phyloP scores from a whole-genome alignment of 345 rosid species.

The Gossypium anomalum region DNA sequence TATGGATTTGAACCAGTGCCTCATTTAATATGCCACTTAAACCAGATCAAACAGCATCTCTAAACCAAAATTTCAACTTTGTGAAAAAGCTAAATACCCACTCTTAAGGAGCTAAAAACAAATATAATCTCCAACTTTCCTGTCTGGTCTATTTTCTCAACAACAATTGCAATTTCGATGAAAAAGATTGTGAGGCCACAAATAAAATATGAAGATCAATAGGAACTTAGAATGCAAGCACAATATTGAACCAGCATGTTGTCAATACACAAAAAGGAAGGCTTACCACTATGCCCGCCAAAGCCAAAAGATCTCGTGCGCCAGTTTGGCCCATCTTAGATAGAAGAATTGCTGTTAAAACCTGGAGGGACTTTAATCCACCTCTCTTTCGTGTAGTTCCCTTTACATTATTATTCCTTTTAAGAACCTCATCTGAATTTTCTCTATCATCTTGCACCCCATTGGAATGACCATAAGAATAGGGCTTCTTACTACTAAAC shows the following conservation, averaged over 20 bases:
- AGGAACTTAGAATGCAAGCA: not conserved
- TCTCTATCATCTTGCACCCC: slow-evolving; percentile 45
- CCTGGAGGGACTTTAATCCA: slow-evolving; percentile 74
- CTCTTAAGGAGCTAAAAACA: not conserved
- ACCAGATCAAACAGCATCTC: not conserved
- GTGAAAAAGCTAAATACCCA: not conserved
- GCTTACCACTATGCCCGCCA: slow-evolving; percentile 76
- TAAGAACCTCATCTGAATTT: slow-evolving; percentile 29
- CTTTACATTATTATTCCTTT: slow-evolving; percentile 33
- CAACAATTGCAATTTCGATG: not conserved
- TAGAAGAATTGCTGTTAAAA: slow-evolving; percentile 68
- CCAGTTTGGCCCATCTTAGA: slow-evolving; percentile 85
- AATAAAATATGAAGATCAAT: not conserved
- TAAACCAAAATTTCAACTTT: not conserved
- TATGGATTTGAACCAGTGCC: not conserved
- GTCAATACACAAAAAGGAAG: slow-evolving; percentile 10
- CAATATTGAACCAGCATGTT: not conserved
- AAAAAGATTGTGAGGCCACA: not conserved
- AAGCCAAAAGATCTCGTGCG: slow-evolving; percentile 72
- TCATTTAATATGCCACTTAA: not conserved
- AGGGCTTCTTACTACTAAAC: slow-evolving; percentile 29
- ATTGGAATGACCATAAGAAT: slow-evolving; percentile 40
- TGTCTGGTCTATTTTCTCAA: not conserved
- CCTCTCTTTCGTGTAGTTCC: slow-evolving; percentile 47
- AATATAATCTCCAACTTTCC: not conserved